These are phyloP conservation scores for Arabis hirsuta DNA, from an alignment of 345 rosid genomes.

Conservation along the genomic window DNA sequence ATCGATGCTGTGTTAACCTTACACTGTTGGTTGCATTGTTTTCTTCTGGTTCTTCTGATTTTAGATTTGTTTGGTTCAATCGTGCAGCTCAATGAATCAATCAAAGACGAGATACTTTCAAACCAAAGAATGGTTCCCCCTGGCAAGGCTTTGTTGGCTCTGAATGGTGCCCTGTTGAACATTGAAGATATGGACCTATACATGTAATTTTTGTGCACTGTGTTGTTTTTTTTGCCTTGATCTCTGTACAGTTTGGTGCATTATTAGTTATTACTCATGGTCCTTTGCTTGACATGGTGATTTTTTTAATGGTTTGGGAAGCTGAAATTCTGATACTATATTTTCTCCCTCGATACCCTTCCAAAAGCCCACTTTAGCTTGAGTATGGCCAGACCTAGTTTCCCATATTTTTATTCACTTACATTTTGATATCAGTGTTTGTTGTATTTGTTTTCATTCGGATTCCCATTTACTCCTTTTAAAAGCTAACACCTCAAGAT, in stretches of 20 bases:
- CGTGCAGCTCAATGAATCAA: constrained; percentile 78
- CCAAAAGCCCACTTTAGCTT: constrained; percentile 21
- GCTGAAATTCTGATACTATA: constrained; percentile 29
- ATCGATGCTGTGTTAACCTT: constrained; percentile 17
- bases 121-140: constrained; percentile 97
- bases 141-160: constrained; percentile 94
- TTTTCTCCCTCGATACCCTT: constrained; percentile 9
- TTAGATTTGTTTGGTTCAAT: constrained; percentile 21
- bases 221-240: constrained; percentile 21
- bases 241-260: constrained; percentile 11
- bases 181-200: constrained; percentile 95
- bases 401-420: constrained; percentile 4
- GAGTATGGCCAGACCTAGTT: constrained; percentile 17
- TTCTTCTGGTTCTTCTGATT: constrained; percentile 24
- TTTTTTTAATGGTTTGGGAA: constrained; percentile 6
- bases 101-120: constrained; percentile 91
- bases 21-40: constrained; percentile 22
- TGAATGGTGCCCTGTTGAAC: constrained; percentile 95
- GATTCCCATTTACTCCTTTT: constrained; percentile 11
- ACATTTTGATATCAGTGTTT: constrained; percentile 12
- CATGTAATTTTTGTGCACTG: constrained; percentile 55
- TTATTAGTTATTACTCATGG: not conserved
- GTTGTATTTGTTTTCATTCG: not conserved
- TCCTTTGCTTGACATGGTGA: constrained; percentile 22
- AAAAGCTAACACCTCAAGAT: constrained; percentile 13